Evolutionary conservation across 208 protist genomes (phyloP), one percentile per base, ranked within the genome.

Genomic region (Wallacemonas sp.): DNA sequence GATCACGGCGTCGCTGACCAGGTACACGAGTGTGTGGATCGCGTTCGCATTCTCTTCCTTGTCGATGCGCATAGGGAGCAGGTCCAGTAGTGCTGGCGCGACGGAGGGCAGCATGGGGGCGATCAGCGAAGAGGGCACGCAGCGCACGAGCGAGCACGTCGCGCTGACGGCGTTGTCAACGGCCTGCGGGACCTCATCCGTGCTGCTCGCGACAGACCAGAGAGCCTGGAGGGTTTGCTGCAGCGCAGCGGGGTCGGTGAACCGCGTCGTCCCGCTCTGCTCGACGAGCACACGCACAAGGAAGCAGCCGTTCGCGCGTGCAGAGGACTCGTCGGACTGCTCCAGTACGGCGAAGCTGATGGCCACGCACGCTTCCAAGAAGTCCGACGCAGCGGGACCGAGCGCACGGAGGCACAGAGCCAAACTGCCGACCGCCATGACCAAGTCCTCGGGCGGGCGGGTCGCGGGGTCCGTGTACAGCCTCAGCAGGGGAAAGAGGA

Each of bases 141-240:
- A 81, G 13, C 79, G 77, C 32, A 95, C 71, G 24, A 95, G 73
- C 10, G 75, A 79, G 73, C 87, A 95, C 21, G 76, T 81, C n/a
- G 89, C 89, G 41, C 83, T 87, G 26, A 92, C 75, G 17, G 87
- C 89, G 75, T 95, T 95, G 77, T 95, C 89, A 1, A 89, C 82
- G 10, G 89, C 84, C 38, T 83, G 76, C 1, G 84, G 79, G 4
- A 85, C 79, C 70, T 95, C 87, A 22, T 85, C 71, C 0, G 27
- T 34, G 33, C 62, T 71, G n/a, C 44, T 63, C 15, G 66, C 66
- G 5, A 83, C 67, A 8, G 66, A 73, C 73, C 73, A 79, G 19
- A 83, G 66, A 15, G 50, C 69, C 50, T 76, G 71, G 1, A 79
- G 48, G 38, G 61, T 71, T 57, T 79, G 62, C 66, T 62, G 67